These are phyloP conservation scores for Fereydounia khargensis DNA, from an alignment of 1,284 basidiomycete genomes.

Conservation along the genomic window DNA sequence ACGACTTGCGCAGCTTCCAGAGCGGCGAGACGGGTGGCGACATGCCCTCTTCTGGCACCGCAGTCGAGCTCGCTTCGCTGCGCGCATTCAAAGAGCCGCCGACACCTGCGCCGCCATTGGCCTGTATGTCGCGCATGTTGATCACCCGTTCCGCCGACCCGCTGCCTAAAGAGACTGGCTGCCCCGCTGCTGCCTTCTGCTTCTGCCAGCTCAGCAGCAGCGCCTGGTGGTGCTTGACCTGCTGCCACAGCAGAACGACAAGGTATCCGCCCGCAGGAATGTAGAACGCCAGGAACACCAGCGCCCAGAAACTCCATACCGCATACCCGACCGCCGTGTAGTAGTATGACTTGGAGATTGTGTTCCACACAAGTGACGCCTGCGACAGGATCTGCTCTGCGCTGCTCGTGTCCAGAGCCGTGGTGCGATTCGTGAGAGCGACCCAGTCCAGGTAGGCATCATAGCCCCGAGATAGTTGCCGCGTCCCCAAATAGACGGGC, in stretches of 20 bases:
- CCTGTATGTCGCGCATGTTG: too few species aligned
- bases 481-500: conserved; percentile 9
- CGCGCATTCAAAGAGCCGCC: too few species aligned
- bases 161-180: too few species aligned
- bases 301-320: conserved; percentile 39
- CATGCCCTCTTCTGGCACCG: conserved; percentile 1
- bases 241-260: conserved; percentile 21
- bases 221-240: conserved; percentile 21
- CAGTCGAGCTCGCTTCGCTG: background rate
- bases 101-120: too few species aligned
- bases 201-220: conserved; percentile 17
- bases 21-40: conserved; percentile 4
- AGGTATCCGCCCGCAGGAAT: conserved; percentile 41
- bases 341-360: conserved; percentile 16
- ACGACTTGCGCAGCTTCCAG: background rate
- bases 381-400: background rate
- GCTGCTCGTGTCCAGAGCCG: background rate
- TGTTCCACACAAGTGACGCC: conserved; percentile 19
- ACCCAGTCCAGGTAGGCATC: conserved; percentile 14
- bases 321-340: conserved; percentile 27
- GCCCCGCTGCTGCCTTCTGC: background rate
- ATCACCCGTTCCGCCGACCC: too few species aligned
- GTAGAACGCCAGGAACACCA: conserved; percentile 39
- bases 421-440: background rate
- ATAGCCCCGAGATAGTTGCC: conserved; percentile 8